Evolutionary conservation across 78 protist species (phyloP), one percentile per base, ranked within the genome.

Genomic region (Kipferlia bialata): DNA sequence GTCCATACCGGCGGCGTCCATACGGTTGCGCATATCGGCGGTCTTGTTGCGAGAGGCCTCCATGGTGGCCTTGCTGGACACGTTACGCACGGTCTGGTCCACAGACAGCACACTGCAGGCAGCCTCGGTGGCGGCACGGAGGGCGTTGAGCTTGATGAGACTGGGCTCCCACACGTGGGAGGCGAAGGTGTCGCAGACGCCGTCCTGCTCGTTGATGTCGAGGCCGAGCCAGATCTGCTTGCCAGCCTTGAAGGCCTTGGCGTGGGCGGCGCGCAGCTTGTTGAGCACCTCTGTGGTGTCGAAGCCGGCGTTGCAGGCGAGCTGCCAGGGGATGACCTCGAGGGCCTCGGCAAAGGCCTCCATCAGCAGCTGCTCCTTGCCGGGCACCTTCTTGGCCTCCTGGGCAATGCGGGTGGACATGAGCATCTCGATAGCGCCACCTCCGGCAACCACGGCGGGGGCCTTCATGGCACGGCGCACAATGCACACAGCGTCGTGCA

Each of bases 371-470:
- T 94, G 98, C 66, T 67, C 78, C 88, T 93, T 93, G 31, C 95
- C 95, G 36, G 55, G 55, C 77, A 94, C 80, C 22, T 71, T 41
- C 34, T 81, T 66, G 16, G 96, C 54, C 58, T 77, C 22, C 22
- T 88, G 95, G 36, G 91, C 77, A 44, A 97, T 71, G 76, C 32
- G 63, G 53, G 76, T 80, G 63, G 85, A 62, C 34, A 94, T 37
- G 70, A 88, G 97, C 96, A 91, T 91, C 81, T 97, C 99, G 76
- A 92, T 86, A 26, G 99, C 98, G 22, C 99, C 99, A 55, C 97
- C 99, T 24, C 99, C 99, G 10, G 97, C 86, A 26, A 82, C 77
- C 22, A 81, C 53, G 56, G 36, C 10, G 24, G 53, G 54, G 24
- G 60, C 33, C 81, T 88, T 79, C 51, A 87, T 44, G 31, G 98